Percentiles rank a stretch among this genome's conserved stretches.
Evolutionary conservation across 2,329 filamentous ascomycete genomes (phyloP).

Genomic region (Xylaria sp.): DNA sequence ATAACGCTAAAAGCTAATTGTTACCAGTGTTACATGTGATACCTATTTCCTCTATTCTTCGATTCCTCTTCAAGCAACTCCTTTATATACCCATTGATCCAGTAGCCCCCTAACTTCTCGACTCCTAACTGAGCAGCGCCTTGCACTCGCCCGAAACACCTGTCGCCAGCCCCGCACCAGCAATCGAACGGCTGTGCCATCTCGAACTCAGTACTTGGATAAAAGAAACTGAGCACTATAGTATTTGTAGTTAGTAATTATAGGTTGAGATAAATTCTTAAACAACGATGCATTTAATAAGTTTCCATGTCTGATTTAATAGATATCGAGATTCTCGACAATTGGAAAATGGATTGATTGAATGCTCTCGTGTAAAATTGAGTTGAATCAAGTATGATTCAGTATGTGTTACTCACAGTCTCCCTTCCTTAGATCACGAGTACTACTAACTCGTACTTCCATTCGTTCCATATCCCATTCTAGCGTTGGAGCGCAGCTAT

Average conservation of each 20-base stretch:
- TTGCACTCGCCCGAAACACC: slow-evolving; percentile 23
- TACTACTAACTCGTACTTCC: slow-evolving; percentile 26
- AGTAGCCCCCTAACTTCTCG: slow-evolving; percentile 17
- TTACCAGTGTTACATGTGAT: neutral
- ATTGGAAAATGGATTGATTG: neutral
- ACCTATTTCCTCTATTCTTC: neutral
- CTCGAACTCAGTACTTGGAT: slow-evolving; percentile 21
- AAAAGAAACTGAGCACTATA: slow-evolving; percentile 13
- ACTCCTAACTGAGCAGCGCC: slow-evolving; percentile 21
- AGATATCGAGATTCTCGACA: neutral
- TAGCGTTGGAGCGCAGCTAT: slow-evolving; percentile 31
- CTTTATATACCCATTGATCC: slow-evolving; percentile 29
- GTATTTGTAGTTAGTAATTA: slow-evolving; percentile 1
- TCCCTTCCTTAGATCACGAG: slow-evolving; percentile 23
- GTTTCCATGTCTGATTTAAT: neutral
- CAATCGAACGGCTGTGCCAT: slow-evolving; percentile 32
- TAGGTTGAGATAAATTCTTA: neutral
- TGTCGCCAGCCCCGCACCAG: slow-evolving; percentile 26
- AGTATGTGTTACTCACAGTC: slow-evolving; percentile 20
- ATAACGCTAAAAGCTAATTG: neutral
- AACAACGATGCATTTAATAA: neutral
- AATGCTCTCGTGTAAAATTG: neutral
- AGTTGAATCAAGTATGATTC: neutral
- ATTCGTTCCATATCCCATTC: slow-evolving; percentile 32
- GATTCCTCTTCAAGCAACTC: slow-evolving; percentile 24